phyloP scores from a whole-genome alignment of 2,329 filamentous ascomycete genomes.

The Alternaria conjuncta region DNA sequence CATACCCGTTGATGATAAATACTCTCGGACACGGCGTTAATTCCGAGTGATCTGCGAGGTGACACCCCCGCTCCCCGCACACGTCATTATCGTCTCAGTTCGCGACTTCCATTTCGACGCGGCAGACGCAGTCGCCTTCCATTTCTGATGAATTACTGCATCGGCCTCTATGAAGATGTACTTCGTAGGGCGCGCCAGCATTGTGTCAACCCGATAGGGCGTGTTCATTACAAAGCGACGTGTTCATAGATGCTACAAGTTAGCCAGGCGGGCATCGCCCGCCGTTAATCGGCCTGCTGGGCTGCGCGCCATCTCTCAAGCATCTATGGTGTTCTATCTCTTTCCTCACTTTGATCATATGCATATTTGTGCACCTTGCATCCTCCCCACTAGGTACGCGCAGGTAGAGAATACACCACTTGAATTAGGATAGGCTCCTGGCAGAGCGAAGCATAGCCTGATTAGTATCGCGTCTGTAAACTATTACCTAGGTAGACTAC shows the following conservation, averaged over 20 bases:
- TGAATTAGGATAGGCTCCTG: neutral
- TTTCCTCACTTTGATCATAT: neutral
- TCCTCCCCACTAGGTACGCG: neutral
- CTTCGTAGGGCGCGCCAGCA: neutral
- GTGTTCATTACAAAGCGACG: neutral
- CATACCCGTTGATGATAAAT: slow-evolving; percentile 13
- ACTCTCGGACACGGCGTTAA: neutral
- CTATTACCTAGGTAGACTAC: neutral
- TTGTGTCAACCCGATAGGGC: neutral
- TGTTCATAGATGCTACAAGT: neutral
- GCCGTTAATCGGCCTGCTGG: neutral
- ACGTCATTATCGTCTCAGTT: slow-evolving; percentile 8
- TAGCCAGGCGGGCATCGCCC: neutral
- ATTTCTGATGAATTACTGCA: neutral
- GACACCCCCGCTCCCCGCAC: slow-evolving; percentile 11
- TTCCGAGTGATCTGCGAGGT: slow-evolving; percentile 1
- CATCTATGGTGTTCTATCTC: neutral
- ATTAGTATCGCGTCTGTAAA: neutral
- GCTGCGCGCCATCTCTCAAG: neutral
- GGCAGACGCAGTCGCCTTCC: neutral
- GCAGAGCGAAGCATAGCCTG: neutral
- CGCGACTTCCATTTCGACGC: neutral
- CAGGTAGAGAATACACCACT: neutral
- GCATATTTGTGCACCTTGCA: neutral
- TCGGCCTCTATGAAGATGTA: neutral